These are phyloP conservation scores for Nicotiana tomentosiformis DNA, from an alignment of 257 asterid genomes.

Conservation along the genomic window DNA sequence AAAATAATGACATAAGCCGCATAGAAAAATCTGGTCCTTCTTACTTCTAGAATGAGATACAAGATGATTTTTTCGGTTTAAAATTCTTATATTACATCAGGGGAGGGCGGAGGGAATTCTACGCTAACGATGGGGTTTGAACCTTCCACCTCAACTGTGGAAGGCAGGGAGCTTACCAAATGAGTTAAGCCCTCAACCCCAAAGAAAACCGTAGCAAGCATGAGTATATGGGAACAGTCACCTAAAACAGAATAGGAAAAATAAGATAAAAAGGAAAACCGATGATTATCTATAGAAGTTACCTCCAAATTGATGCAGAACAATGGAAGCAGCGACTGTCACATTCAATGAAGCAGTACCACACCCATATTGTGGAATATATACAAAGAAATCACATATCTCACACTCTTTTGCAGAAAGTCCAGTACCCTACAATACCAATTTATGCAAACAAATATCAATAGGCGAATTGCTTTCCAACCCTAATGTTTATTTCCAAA, in stretches of 20 bases:
- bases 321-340: constrained; percentile 90
- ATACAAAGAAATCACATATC: constrained; percentile 87
- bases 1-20: background rate
- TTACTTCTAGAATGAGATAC: background rate
- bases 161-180: too few species aligned
- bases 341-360: constrained; percentile 97
- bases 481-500: background rate
- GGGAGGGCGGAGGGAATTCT: too few species aligned
- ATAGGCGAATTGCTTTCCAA: background rate
- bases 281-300: background rate
- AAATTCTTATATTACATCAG: too few species aligned
- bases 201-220: too few species aligned
- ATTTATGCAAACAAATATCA: background rate
- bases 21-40: background rate
- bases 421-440: constrained; percentile 67
- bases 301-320: constrained; percentile 96
- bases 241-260: background rate
- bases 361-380: constrained; percentile 93
- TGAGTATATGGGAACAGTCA: background rate
- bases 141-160: too few species aligned
- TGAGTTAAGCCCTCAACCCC: too few species aligned
- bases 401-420: constrained; percentile 93
- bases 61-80: too few species aligned
- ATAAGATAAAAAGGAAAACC: background rate
- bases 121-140: too few species aligned